Conservation (phyloP, 2,329 filamentous ascomycete genomes). For the Emydomyces testavorans region DNA sequence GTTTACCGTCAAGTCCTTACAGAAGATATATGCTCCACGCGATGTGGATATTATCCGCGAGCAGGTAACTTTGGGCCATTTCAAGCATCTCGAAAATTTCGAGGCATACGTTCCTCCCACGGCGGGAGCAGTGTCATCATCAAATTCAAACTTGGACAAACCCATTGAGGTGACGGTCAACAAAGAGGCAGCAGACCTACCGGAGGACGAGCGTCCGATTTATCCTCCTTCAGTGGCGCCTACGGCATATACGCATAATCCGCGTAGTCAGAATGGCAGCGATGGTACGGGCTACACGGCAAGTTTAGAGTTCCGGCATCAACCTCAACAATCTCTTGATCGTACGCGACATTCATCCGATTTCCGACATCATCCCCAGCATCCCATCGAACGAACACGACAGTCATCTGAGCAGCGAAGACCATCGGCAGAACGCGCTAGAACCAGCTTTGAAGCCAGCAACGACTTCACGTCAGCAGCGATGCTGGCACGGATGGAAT, state of each 20-base stretch:
- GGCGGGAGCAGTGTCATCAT: constrained; percentile 26
- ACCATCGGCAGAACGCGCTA: constrained; percentile 72
- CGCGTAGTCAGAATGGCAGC: constrained; percentile 77
- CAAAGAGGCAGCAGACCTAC: constrained; percentile 50
- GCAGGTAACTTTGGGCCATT: constrained; percentile 72
- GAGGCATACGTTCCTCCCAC: constrained; percentile 43
- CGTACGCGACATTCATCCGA: constrained; percentile 45
- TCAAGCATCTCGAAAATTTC: constrained; percentile 56
- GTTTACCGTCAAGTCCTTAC: constrained; percentile 72
- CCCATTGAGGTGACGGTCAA: constrained; percentile 47
- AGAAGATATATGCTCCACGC: constrained; percentile 87
- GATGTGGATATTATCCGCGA: constrained; percentile 95
- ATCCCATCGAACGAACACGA: constrained; percentile 56
- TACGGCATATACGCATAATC: constrained; percentile 67
- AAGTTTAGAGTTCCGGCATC: constrained; percentile 33
- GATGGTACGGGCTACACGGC: constrained; percentile 83
- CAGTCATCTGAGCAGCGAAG: constrained; percentile 83
- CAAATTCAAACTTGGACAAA: constrained; percentile 31
- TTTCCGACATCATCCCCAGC: constrained; percentile 45
- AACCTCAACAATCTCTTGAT: constrained; percentile 51
- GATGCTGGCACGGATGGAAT: constrained; percentile 52
- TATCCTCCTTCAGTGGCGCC: constrained; percentile 80
- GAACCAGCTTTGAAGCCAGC: constrained; percentile 74
- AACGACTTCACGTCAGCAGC: constrained; percentile 87
- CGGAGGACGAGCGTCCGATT: constrained; percentile 83